Percentiles rank a stretch among this genome's conserved stretches.
These are phyloP conservation scores for Lepiota venenata DNA, from an alignment of 768 basidiomycete genomes.

Conservation along the genomic window DNA sequence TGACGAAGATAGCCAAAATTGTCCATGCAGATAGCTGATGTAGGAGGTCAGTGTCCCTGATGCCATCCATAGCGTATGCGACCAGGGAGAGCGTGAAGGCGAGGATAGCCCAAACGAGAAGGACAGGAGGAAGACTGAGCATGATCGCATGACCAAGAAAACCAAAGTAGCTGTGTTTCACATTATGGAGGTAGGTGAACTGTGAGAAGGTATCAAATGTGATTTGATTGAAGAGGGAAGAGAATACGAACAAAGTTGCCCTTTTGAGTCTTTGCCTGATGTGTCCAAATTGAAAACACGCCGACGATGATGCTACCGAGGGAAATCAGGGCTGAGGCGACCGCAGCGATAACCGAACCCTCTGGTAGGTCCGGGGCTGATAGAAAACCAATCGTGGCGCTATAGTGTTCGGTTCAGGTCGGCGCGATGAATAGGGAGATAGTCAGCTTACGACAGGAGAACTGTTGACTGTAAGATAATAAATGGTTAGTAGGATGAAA, in stretches of 20 bases:
- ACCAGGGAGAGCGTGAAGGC: conserved; percentile 44
- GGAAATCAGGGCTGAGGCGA: conserved; percentile 45
- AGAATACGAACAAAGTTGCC: conserved; percentile 36
- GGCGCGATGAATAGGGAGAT: neutral
- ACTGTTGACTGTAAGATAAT: conserved; percentile 42
- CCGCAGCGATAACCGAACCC: conserved; percentile 33
- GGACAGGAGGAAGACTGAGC: conserved; percentile 48
- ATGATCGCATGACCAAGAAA: conserved; percentile 48
- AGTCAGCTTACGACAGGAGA: conserved; percentile 40
- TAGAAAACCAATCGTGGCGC: conserved; percentile 49
- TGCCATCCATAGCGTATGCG: conserved; percentile 38
- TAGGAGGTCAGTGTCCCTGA: conserved; percentile 18
- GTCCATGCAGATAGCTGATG: conserved; percentile 35
- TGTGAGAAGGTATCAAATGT: conserved; percentile 16
- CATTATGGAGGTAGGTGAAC: conserved; percentile 56
- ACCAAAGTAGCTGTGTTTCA: conserved; percentile 40
- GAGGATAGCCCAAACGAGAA: conserved; percentile 54
- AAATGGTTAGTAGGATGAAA: neutral
- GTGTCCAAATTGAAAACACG: conserved; percentile 55
- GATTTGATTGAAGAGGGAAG: neutral
- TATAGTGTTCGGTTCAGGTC: conserved; percentile 14
- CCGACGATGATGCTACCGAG: conserved; percentile 55
- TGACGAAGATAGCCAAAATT: conserved; percentile 35
- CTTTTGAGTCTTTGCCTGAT: conserved; percentile 43
- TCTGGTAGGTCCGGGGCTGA: conserved; percentile 39